These are phyloP conservation scores for Plasmodium blacklocki DNA, from an alignment of 169 alveolate genomes.

Conservation along the genomic window DNA sequence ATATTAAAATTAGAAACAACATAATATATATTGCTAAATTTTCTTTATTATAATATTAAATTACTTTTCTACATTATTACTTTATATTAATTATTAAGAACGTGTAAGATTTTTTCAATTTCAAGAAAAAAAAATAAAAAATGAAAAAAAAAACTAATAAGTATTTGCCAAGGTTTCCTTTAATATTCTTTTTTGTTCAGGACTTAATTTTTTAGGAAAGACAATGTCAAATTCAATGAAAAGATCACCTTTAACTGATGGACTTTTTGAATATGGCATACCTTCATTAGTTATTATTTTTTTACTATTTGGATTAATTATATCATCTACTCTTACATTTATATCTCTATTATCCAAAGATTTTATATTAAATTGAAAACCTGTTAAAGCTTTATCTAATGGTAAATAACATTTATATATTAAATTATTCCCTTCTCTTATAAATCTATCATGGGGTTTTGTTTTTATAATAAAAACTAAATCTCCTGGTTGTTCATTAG, in stretches of 20 bases:
- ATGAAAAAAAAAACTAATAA: background rate
- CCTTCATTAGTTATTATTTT: constrained; percentile 84
- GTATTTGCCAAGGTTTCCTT: constrained; percentile 3
- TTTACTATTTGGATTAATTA: constrained; percentile 85
- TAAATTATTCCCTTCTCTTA: constrained; percentile 86
- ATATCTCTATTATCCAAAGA: constrained; percentile 88
- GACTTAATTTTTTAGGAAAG: constrained; percentile 84
- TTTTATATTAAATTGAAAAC: constrained; percentile 86
- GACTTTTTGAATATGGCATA: constrained; percentile 85
- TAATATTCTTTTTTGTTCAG: constrained; percentile 81
- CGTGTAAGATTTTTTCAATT: too few relatives aligned
- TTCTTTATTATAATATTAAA: too few relatives aligned
- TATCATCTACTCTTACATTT: constrained; percentile 84
- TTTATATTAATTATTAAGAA: too few relatives aligned
- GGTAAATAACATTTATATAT: constrained; percentile 87
- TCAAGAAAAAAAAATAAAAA: too few relatives aligned
- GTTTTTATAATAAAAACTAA: constrained; percentile 83
- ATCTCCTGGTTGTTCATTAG: constrained; percentile 86
- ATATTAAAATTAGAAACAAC: too few relatives aligned
- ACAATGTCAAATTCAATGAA: constrained; percentile 85
- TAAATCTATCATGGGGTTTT: constrained; percentile 83
- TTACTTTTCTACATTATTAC: too few relatives aligned
- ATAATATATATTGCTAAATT: too few relatives aligned
- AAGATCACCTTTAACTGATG: constrained; percentile 85
- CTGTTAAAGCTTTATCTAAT: constrained; percentile 86